phyloP scores from a whole-genome alignment of 371 early-diverging fungal genomes.

The Mortierella sp. region DNA sequence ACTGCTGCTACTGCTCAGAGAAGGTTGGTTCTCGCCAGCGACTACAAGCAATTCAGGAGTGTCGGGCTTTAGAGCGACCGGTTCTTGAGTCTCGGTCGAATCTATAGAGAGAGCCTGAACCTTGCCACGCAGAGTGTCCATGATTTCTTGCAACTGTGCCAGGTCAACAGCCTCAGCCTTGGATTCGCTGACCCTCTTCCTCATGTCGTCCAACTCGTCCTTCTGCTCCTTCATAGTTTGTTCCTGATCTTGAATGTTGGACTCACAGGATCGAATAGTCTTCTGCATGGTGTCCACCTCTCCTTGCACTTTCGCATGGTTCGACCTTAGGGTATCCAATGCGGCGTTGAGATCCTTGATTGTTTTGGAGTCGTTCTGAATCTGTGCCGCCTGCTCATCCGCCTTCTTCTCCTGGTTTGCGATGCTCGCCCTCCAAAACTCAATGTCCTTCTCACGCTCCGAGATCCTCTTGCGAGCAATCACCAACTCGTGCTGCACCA shows the following conservation, averaged over 20 bases:
- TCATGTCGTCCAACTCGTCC: neutral
- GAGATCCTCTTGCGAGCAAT: neutral
- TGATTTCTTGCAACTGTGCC: neutral
- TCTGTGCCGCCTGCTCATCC: constrained; percentile 7
- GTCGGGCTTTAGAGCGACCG: neutral
- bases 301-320: neutral
- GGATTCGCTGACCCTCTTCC: neutral
- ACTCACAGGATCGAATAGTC: neutral
- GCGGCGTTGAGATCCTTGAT: constrained; percentile 12
- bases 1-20: neutral
- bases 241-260: neutral
- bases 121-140: neutral
- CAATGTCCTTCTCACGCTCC: constrained; percentile 30
- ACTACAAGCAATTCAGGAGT: neutral
- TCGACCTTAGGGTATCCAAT: constrained; percentile 5
- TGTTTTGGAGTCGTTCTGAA: constrained; percentile 9
- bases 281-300: neutral
- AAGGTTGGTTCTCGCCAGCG: neutral
- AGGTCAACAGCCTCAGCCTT: neutral
- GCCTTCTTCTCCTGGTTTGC: constrained; percentile 12
- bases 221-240: neutral
- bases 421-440: constrained; percentile 25
- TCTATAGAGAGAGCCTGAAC: neutral
- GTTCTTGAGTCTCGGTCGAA: neutral
- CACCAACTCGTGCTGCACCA: constrained; percentile 10